Conservation (phyloP, 352 stramenopile species). For the Globisporangium recalcitrans region DNA sequence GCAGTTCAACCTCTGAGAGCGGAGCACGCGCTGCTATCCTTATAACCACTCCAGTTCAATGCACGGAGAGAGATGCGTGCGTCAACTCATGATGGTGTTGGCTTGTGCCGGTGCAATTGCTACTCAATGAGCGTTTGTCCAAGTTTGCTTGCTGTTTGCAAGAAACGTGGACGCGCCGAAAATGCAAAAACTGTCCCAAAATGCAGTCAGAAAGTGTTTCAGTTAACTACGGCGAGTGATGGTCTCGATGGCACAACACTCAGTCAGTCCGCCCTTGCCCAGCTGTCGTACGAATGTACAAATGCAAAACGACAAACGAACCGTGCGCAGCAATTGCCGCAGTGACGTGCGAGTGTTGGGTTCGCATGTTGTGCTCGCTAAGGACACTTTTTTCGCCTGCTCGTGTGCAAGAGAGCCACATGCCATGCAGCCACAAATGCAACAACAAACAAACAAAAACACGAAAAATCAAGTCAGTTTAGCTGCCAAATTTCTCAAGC, state of each 20-base stretch:
- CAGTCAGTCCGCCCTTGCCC: not conserved
- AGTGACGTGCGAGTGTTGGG: not conserved
- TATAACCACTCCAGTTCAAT: not conserved
- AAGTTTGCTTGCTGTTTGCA: no score
- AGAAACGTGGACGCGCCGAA: no score
- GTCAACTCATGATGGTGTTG: not conserved
- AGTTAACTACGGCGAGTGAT: not conserved
- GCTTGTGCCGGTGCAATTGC: no score
- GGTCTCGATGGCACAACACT: no score
- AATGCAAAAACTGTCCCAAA: no score
- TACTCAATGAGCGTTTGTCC: no score
- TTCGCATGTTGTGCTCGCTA: not conserved
- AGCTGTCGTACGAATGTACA: no score
- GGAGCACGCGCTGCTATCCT: no score
- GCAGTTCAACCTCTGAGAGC: constrained; percentile 50
- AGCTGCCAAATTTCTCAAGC: not conserved
- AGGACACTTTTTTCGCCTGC: no score
- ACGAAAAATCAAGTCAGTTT: not conserved
- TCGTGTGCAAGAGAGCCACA: not conserved
- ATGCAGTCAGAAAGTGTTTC: not conserved
- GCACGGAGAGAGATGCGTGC: not conserved
- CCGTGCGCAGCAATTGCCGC: not conserved
- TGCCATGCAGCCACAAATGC: no score
- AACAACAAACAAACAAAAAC: no score
- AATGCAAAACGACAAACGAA: not conserved